phyloP scores from a whole-genome alignment of 345 rosid species.

The Corymbia maculata region DNA sequence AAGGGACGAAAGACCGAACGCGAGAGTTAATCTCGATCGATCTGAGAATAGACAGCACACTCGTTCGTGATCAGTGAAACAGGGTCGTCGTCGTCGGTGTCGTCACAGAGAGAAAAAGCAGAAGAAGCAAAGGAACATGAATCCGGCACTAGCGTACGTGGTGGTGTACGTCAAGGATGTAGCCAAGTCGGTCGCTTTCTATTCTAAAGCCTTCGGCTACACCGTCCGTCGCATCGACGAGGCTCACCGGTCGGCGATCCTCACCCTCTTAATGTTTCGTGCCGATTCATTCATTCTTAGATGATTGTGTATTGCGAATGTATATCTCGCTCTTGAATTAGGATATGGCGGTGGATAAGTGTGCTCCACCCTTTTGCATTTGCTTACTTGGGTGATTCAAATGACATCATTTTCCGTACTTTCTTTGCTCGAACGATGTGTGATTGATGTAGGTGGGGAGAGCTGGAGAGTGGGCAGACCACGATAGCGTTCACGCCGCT shows the following conservation, averaged over 20 bases:
- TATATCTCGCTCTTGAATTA: background rate
- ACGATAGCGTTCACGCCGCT: constrained; percentile 72
- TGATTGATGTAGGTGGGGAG: constrained; percentile 47
- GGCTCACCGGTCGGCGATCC: constrained; percentile 35
- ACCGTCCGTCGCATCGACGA: constrained; percentile 67
- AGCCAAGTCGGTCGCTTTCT: constrained; percentile 59
- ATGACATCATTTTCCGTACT: background rate
- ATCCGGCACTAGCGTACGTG: constrained; percentile 52
- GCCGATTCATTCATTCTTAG: background rate
- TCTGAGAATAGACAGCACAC: background rate
- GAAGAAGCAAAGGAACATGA: constrained; percentile 4
- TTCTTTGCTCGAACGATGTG: background rate
- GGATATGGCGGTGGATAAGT: background rate
- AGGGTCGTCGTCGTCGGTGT: background rate
- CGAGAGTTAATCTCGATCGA: background rate
- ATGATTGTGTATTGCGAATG: background rate
- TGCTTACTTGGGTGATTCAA: background rate
- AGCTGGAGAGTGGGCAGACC: constrained; percentile 79
- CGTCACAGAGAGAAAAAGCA: background rate
- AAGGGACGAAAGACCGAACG: background rate
- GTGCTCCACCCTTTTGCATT: background rate
- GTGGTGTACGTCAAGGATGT: constrained; percentile 66
- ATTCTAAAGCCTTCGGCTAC: constrained; percentile 63
- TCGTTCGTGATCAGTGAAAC: background rate
- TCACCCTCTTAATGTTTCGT: background rate